Percentiles rank a stretch among this genome's conserved stretches.
Evolutionary conservation across 176 grass and related monocot species (phyloP).

Genomic region (bread wheat (Triticum aestivum)): IWGSC_CS_RefSeq_v2.1 NC_057800.1:714710133-714710632

Average conservation of each 20-base stretch:
- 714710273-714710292: slow-evolving; percentile 12
- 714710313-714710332: neutral
- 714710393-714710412: neutral
- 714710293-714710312: neutral
- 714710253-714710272: neutral
- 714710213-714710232: neutral
- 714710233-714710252: neutral
- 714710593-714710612: slow-evolving; percentile 95
- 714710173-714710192: neutral
- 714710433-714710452: neutral
- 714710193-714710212: neutral
- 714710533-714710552: slow-evolving; percentile 6
- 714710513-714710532: neutral
- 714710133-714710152: neutral
- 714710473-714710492: neutral
- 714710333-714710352: neutral
- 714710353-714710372: neutral
- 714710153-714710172: neutral
- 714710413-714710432: neutral
- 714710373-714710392: neutral
- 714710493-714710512: neutral
- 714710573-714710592: slow-evolving; percentile 93
- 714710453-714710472: neutral
- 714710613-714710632: slow-evolving; percentile 91
- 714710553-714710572: slow-evolving; percentile 93